Percentiles rank a stretch among this genome's conserved stretches.
Conservation (phyloP, 176 grass and related monocot genomes). For the Eleusine coracana region DNA sequence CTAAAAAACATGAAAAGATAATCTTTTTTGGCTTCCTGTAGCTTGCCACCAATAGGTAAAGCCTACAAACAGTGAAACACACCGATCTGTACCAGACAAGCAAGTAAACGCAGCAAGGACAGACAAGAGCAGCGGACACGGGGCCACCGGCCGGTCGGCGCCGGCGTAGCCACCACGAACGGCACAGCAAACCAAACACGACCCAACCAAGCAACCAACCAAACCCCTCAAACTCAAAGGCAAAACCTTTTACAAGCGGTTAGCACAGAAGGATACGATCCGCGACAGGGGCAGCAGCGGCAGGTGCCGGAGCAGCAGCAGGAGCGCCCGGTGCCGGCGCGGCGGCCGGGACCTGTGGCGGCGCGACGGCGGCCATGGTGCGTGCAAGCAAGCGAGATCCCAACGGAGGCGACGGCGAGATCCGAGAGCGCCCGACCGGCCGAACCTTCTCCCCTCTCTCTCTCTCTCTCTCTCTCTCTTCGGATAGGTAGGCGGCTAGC, state of each 20-base stretch:
- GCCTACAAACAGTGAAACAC: conserved; percentile 34
- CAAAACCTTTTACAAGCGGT: not conserved
- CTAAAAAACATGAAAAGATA: not conserved
- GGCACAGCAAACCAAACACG: not conserved
- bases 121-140: not conserved
- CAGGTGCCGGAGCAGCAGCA: not conserved
- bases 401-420: conserved; percentile 48
- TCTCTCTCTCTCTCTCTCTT: not conserved
- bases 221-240: conserved; percentile 18
- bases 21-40: not conserved
- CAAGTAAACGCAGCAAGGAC: conserved; percentile 10
- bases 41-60: not conserved
- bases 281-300: conserved; percentile 42
- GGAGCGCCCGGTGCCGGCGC: not conserved
- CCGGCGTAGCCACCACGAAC: conserved; percentile 28
- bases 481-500: conserved; percentile 20
- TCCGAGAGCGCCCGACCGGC: conserved; percentile 42
- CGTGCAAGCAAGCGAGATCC: conserved; percentile 29
- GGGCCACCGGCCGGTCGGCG: conserved; percentile 11
- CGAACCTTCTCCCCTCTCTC: conserved; percentile 38
- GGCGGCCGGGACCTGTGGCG: conserved; percentile 33
- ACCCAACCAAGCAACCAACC: not conserved
- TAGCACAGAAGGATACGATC: conserved; percentile 85
- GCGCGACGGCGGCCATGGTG: conserved; percentile 68
- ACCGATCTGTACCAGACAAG: conserved; percentile 38